Conservation (phyloP, 306 rosid genomes). For the Lotus japonicus region DNA sequence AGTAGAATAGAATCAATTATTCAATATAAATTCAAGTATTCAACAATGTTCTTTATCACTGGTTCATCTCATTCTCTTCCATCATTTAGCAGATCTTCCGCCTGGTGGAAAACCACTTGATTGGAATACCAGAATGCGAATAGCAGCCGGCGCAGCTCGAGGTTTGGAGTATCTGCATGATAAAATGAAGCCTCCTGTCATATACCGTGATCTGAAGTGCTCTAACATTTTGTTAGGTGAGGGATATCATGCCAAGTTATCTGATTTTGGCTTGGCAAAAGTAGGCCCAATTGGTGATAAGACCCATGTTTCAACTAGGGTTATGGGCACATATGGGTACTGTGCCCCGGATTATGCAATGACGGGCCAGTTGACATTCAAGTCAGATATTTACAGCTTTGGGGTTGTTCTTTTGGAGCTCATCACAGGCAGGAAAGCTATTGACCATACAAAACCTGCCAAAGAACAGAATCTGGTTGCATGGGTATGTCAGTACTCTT, state of each 20-base stretch:
- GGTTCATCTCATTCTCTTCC: background rate
- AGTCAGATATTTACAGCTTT: slow-evolving; percentile 90
- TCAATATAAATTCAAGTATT: background rate
- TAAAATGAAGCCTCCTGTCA: slow-evolving; percentile 78
- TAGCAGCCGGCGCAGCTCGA: slow-evolving; percentile 88
- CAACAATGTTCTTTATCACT: background rate
- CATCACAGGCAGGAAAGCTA: slow-evolving; percentile 86
- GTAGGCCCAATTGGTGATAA: slow-evolving; percentile 90
- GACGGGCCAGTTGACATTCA: slow-evolving; percentile 96
- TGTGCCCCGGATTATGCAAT: slow-evolving; percentile 99
- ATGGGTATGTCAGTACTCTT: slow-evolving; percentile 61
- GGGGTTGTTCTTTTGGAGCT: slow-evolving; percentile 98
- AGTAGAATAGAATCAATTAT: background rate
- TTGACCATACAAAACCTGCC: slow-evolving; percentile 42
- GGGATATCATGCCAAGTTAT: slow-evolving; percentile 66
- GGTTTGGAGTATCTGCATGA: slow-evolving; percentile 95
- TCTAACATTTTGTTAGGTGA: slow-evolving; percentile 87
- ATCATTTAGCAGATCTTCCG: slow-evolving; percentile 33
- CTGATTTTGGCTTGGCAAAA: slow-evolving; percentile 96
- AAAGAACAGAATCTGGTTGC: slow-evolving; percentile 79
- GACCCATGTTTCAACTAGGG: slow-evolving; percentile 93
- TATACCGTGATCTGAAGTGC: slow-evolving; percentile 91
- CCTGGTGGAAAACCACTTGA: slow-evolving; percentile 44
- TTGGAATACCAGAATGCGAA: slow-evolving; percentile 91
- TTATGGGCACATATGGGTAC: slow-evolving; percentile 97